A percentile compares a stretch with the other conserved stretches of the same genome.
These are phyloP conservation scores for Pharnaceum exiguum DNA, from an alignment of 148 eudicot genomes.

Conservation along the genomic window DNA sequence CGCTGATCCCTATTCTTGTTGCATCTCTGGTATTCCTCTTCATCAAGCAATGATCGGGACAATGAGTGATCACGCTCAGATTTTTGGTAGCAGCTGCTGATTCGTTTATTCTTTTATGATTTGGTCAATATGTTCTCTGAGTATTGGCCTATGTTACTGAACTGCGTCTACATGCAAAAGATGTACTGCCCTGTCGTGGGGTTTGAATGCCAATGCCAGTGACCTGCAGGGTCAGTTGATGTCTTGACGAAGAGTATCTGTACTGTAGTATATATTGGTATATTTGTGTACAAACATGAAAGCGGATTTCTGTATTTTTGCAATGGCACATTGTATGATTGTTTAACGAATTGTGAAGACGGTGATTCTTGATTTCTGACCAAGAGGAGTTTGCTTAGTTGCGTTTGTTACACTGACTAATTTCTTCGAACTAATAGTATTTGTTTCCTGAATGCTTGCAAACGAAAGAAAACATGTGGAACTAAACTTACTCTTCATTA, in stretches of 20 bases:
- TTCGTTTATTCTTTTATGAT: constrained; percentile 31
- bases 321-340: background rate
- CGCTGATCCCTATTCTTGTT: constrained; percentile 24
- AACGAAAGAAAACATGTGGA: too few species aligned
- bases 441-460: too few species aligned
- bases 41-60: constrained; percentile 22
- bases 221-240: constrained; percentile 16
- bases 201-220: constrained; percentile 10
- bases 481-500: too few species aligned
- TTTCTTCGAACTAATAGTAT: too few species aligned
- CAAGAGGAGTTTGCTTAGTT: too few species aligned
- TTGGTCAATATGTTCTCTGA: constrained; percentile 8
- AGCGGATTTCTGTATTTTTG: constrained; percentile 1
- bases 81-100: constrained; percentile 19
- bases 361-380: constrained; percentile 3
- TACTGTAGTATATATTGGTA: constrained; percentile 18
- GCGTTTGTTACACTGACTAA: too few species aligned
- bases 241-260: too few species aligned
- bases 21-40: constrained; percentile 32
- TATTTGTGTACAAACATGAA: constrained; percentile 20
- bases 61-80: background rate
- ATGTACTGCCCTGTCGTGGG: constrained; percentile 1
- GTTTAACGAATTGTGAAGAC: background rate
- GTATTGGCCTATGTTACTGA: constrained; percentile 20
- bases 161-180: constrained; percentile 9